Conservation (phyloP, 1,139 yeast species). For the Lodderomyces orthopsilosis region DNA sequence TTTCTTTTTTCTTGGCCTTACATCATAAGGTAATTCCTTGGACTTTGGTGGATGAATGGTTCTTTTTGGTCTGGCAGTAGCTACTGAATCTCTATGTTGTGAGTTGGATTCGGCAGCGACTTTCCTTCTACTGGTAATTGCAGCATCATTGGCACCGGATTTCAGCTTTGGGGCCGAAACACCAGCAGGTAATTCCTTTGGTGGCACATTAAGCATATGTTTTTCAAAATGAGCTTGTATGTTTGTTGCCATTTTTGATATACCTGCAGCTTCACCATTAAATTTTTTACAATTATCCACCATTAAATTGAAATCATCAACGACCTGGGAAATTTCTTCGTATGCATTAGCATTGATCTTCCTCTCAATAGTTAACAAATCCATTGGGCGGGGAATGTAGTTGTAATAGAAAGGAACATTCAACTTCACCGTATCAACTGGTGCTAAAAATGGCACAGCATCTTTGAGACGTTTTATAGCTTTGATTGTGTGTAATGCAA, state of each 20-base stretch:
- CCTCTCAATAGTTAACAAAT: conserved; percentile 82
- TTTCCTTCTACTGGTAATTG: conserved; percentile 41
- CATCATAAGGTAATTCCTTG: conserved; percentile 87
- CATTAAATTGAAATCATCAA: conserved; percentile 81
- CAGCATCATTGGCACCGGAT: conserved; percentile 16
- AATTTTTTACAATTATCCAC: conserved; percentile 78
- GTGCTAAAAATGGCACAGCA: conserved; percentile 84
- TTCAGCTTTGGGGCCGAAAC: neutral
- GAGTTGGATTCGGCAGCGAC: conserved; percentile 13
- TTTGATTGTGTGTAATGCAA: conserved; percentile 63
- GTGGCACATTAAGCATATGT: conserved; percentile 90
- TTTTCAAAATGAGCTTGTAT: conserved; percentile 91
- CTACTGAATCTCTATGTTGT: conserved; percentile 34
- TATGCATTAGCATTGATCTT: conserved; percentile 72
- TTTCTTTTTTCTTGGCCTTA: conserved; percentile 88
- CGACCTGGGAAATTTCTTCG: conserved; percentile 62
- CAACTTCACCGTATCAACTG: conserved; percentile 85
- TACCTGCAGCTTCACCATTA: conserved; percentile 80
- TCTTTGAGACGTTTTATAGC: conserved; percentile 90
- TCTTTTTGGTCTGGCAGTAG: conserved; percentile 77
- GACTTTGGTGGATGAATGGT: conserved; percentile 96
- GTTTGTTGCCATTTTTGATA: conserved; percentile 87
- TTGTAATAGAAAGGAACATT: conserved; percentile 91
- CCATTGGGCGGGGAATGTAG: conserved; percentile 87
- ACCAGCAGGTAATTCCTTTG: conserved; percentile 54